These are phyloP conservation scores for Ilyonectria mors-panacis DNA, from an alignment of 2,329 filamentous ascomycete genomes.

Conservation along the genomic window DNA sequence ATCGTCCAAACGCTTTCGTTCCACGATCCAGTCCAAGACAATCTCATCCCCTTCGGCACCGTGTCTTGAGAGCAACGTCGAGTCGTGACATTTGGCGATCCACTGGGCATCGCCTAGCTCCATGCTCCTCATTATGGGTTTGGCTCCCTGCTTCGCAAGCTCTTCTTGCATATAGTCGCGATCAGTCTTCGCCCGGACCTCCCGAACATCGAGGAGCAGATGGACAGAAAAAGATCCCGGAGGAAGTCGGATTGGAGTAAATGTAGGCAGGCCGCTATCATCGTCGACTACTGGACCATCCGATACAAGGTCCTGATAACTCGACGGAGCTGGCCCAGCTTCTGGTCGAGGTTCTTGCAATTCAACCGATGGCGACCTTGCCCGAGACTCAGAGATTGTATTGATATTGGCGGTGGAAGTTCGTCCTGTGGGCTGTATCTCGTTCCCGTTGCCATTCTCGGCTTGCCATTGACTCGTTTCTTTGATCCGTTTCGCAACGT, in stretches of 20 bases:
- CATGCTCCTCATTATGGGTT: constrained; percentile 76
- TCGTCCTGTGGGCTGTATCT: constrained; percentile 24
- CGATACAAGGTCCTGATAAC: constrained; percentile 58
- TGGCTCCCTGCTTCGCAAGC: constrained; percentile 75
- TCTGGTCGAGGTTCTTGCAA: constrained; percentile 29
- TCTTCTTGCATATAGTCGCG: constrained; percentile 84
- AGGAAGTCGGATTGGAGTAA: constrained; percentile 73
- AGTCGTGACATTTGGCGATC: constrained; percentile 80
- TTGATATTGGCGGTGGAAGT: constrained; percentile 16
- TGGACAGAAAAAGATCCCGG: constrained; percentile 80
- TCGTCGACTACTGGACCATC: constrained; percentile 53
- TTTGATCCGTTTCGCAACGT: constrained; percentile 77
- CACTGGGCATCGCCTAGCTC: constrained; percentile 84
- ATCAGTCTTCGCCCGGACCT: constrained; percentile 80
- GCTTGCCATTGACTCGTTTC: constrained; percentile 60
- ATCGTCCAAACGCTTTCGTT: constrained; percentile 86
- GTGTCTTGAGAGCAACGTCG: constrained; percentile 66
- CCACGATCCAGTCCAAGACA: constrained; percentile 84
- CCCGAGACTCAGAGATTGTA: constrained; percentile 8
- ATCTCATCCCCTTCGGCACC: constrained; percentile 78
- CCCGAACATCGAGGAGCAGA: constrained; percentile 81
- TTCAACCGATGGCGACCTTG: constrained; percentile 39
- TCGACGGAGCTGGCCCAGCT: constrained; percentile 31
- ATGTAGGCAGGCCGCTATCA: constrained; percentile 58
- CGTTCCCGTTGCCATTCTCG: constrained; percentile 40